These are phyloP conservation scores for Candida ficus DNA, from an alignment of 805 yeast species.

Conservation along the genomic window DNA sequence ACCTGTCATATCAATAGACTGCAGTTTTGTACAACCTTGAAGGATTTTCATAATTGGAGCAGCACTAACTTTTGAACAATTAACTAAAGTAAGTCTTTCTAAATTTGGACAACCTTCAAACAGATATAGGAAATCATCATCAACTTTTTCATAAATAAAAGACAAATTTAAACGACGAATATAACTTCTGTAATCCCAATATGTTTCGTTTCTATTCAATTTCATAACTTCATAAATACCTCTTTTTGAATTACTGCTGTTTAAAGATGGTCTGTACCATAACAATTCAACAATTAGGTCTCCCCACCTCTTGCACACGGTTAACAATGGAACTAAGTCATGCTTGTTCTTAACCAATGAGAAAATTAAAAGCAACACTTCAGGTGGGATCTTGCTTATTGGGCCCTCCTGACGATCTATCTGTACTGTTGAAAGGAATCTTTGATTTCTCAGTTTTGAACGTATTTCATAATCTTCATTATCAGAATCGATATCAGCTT, in stretches of 20 bases:
- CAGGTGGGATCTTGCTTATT: conserved; percentile 39
- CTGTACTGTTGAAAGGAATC: conserved; percentile 1
- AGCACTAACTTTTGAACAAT: conserved; percentile 63
- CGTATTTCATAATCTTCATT: conserved; percentile 10
- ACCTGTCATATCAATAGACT: conserved; percentile 84
- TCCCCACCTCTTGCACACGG: conserved; percentile 81
- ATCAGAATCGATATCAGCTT: conserved; percentile 16
- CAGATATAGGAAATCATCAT: conserved; percentile 54
- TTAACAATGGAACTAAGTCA: conserved; percentile 55
- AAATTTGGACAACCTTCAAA: conserved; percentile 69
- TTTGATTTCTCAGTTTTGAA: conserved; percentile 7
- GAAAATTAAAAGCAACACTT: conserved; percentile 59
- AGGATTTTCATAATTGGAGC: conserved; percentile 58
- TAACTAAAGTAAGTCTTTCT: conserved; percentile 82
- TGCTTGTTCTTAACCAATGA: conserved; percentile 55
- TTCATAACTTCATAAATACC: conserved; percentile 54
- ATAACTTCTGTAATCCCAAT: conserved; percentile 62
- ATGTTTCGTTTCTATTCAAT: conserved; percentile 40
- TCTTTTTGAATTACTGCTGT: conserved; percentile 41
- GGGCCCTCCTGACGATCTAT: conserved; percentile 14
- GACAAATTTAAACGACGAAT: conserved; percentile 79
- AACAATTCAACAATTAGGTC: conserved; percentile 69
- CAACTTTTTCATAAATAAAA: conserved; percentile 61
- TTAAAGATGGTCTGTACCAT: conserved; percentile 84
- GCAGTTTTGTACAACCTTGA: conserved; percentile 61